These are phyloP conservation scores for Mucuna pruriens DNA, from an alignment of 306 rosid genomes.

Conservation along the genomic window DNA sequence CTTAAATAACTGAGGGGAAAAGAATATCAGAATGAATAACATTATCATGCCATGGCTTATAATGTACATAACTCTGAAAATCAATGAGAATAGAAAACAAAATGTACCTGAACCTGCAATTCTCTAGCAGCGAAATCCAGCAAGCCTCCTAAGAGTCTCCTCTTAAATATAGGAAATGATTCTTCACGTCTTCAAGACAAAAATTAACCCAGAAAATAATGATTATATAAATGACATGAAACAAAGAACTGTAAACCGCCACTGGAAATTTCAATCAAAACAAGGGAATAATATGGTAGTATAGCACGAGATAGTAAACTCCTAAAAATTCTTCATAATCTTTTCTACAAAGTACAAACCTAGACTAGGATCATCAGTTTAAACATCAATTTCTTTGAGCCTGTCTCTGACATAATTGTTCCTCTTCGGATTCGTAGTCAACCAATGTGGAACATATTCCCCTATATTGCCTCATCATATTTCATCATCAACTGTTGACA, in stretches of 20 bases:
- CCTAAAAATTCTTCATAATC: constrained; percentile 18
- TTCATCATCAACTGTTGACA: not conserved
- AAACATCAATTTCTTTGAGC: not conserved
- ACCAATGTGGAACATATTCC: not conserved
- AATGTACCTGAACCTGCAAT: constrained; percentile 91
- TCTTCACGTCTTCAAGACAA: constrained; percentile 83
- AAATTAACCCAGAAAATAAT: constrained; percentile 43
- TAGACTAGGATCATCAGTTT: constrained; percentile 18
- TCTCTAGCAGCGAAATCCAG: constrained; percentile 96
- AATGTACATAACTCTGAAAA: constrained; percentile 9
- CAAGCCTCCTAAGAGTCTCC: constrained; percentile 90
- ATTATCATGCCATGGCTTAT: constrained; percentile 19
- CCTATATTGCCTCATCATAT: not conserved
- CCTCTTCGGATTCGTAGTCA: not conserved
- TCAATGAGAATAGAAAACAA: constrained; percentile 16
- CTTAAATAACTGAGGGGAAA: not conserved
- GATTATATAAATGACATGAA: constrained; percentile 34
- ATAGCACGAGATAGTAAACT: constrained; percentile 31
- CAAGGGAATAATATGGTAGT: not conserved
- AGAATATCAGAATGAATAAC: constrained; percentile 19
- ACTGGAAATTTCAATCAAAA: constrained; percentile 21
- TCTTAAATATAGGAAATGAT: constrained; percentile 86
- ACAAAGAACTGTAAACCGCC: constrained; percentile 9
- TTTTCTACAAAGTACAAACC: constrained; percentile 21
- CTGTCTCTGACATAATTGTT: not conserved